A percentile compares a stretch with the other conserved stretches of the same genome.
These are phyloP conservation scores for Hypholoma fasciculare DNA, from an alignment of 768 basidiomycete genomes.

Conservation along the genomic window DNA sequence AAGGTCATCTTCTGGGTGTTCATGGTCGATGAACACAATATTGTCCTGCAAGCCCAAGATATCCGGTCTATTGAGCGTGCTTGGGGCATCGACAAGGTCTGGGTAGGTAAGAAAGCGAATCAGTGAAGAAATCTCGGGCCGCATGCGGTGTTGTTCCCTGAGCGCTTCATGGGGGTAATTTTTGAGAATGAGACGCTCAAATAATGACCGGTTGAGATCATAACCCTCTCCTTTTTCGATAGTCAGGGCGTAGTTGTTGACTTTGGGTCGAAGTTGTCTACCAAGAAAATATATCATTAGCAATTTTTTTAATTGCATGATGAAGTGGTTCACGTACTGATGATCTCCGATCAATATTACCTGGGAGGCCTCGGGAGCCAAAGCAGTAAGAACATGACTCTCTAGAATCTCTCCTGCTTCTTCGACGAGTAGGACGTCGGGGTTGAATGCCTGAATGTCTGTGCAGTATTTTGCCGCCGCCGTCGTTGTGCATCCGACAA, in stretches of 20 bases:
- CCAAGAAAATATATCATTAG: not conserved
- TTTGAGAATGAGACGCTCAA: constrained; percentile 64
- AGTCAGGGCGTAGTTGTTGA: constrained; percentile 63
- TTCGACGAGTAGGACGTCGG: constrained; percentile 62
- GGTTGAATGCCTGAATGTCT: constrained; percentile 43
- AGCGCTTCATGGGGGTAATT: constrained; percentile 64
- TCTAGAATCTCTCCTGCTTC: constrained; percentile 77
- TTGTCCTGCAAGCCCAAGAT: constrained; percentile 57
- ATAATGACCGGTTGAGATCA: constrained; percentile 66
- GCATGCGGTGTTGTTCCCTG: constrained; percentile 66
- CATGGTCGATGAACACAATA: constrained; percentile 62
- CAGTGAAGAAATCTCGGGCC: constrained; percentile 67
- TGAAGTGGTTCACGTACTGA: constrained; percentile 43
- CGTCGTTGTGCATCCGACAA: constrained; percentile 71
- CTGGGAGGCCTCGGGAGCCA: constrained; percentile 45
- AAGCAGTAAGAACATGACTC: constrained; percentile 61
- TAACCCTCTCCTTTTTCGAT: constrained; percentile 70
- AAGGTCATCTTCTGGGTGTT: constrained; percentile 51
- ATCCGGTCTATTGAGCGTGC: constrained; percentile 48
- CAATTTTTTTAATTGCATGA: not conserved
- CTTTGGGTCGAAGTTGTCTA: constrained; percentile 74
- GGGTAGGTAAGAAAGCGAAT: constrained; percentile 67
- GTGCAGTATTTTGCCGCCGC: constrained; percentile 62
- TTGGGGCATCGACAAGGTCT: constrained; percentile 54
- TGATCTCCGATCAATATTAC: constrained; percentile 74